Conservation (phyloP, 176 grass and related monocot species). For the Oryza brachyantha region DNA sequence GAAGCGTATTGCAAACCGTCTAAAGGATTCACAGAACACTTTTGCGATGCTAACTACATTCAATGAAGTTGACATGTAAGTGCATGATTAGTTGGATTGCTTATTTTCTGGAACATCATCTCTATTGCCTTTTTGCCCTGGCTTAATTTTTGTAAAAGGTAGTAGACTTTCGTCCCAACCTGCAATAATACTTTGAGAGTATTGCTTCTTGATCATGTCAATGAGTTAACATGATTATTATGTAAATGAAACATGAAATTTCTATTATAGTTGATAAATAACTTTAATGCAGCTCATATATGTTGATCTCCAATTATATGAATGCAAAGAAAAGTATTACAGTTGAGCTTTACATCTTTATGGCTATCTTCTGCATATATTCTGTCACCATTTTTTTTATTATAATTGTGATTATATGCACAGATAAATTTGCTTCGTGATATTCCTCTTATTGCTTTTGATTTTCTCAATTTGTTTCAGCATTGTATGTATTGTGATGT, state of each 20-base stretch:
- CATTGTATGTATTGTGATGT: not conserved
- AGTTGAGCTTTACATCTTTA: not conserved
- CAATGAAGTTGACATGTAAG: constrained; percentile 92
- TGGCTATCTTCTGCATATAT: not conserved
- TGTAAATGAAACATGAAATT: not conserved
- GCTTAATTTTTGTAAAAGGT: not conserved
- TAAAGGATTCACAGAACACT: constrained; percentile 92
- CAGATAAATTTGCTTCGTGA: not conserved
- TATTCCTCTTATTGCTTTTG: not conserved
- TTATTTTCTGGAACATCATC: not conserved
- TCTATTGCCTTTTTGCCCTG: not conserved
- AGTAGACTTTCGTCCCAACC: not conserved
- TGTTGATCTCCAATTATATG: not conserved
- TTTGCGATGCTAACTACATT: constrained; percentile 85
- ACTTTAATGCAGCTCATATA: not conserved
- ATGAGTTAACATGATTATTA: not conserved
- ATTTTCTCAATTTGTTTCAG: constrained; percentile 8
- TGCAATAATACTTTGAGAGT: not conserved
- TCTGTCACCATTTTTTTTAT: too few species aligned
- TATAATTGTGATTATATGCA: not conserved
- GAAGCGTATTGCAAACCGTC: constrained; percentile 67
- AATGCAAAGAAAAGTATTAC: not conserved
- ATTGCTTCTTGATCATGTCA: not conserved
- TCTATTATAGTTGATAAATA: not conserved
- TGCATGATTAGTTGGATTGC: constrained; percentile 13